These are phyloP conservation scores for Penicillium coffeae DNA, from an alignment of 495 filamentous ascomycete species.

Conservation along the genomic window DNA sequence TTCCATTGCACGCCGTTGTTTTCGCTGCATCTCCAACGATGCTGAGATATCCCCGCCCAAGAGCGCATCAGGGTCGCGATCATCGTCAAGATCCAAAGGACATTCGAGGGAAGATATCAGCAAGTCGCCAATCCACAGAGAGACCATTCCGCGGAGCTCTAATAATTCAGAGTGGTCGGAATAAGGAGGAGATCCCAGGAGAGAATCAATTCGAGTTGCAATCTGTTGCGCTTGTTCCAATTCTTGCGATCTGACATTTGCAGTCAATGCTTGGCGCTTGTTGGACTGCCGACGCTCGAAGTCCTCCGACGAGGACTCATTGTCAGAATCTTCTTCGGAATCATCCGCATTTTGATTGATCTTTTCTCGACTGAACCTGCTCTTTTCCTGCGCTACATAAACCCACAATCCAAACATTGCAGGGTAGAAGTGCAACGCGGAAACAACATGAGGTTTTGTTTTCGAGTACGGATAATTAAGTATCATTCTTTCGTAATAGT, in stretches of 20 bases:
- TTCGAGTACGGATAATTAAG: constrained; percentile 60
- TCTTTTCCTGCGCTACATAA: constrained; percentile 53
- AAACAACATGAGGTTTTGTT: constrained; percentile 37
- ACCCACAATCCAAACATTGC: constrained; percentile 68
- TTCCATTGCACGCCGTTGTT: constrained; percentile 33
- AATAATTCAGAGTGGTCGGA: constrained; percentile 55
- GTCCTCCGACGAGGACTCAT: constrained; percentile 21
- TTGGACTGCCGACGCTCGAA: constrained; percentile 7
- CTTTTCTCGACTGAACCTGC: constrained; percentile 29
- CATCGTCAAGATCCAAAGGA: constrained; percentile 4
- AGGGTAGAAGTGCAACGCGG: constrained; percentile 58
- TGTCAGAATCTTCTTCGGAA: constrained; percentile 24
- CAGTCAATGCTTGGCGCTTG: constrained; percentile 18
- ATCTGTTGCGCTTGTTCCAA: constrained; percentile 52
- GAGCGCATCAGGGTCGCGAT: constrained; percentile 20
- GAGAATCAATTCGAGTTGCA: constrained; percentile 57
- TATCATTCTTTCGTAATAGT: constrained; percentile 66
- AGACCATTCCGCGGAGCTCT: constrained; percentile 62
- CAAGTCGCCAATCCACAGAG: constrained; percentile 65
- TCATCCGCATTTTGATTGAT: constrained; percentile 17
- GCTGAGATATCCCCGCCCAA: constrained; percentile 19
- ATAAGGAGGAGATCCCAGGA: constrained; percentile 62
- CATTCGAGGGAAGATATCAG: constrained; percentile 29
- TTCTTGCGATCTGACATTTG: constrained; percentile 27
- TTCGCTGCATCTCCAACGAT: constrained; percentile 26